These are phyloP conservation scores for Hansenula anomala DNA, from an alignment of 1,139 yeast species.

Conservation along the genomic window DNA sequence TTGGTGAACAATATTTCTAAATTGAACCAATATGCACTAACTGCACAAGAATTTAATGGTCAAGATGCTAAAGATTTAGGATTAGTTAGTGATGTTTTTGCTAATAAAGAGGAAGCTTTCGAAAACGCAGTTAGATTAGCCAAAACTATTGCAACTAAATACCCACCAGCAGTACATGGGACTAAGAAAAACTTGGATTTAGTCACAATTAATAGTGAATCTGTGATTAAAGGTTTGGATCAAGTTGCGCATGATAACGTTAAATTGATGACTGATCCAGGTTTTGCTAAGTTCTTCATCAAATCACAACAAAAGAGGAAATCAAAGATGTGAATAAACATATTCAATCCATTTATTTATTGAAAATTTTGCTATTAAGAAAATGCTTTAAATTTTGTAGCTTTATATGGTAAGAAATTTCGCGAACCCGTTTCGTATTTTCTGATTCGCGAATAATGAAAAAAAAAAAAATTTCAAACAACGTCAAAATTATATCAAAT, in stretches of 20 bases:
- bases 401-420: too few species aligned
- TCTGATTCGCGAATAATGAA: too few species aligned
- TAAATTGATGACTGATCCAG: constrained; percentile 10
- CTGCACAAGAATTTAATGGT: constrained; percentile 54
- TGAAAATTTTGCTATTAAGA: too few species aligned
- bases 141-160: constrained; percentile 39
- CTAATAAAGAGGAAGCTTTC: constrained; percentile 46
- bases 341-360: too few species aligned
- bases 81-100: constrained; percentile 43
- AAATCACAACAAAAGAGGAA: constrained; percentile 1
- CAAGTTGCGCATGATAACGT: constrained; percentile 53
- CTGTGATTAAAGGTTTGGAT: constrained; percentile 44
- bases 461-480: too few species aligned
- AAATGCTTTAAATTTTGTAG: too few species aligned
- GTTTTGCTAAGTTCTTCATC: constrained; percentile 3
- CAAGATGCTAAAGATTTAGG: constrained; percentile 58
- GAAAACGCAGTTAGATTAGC: constrained; percentile 49
- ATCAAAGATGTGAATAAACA: background rate
- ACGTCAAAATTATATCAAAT: too few species aligned
- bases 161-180: constrained; percentile 62
- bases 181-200: constrained; percentile 56
- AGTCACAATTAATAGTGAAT: constrained; percentile 39
- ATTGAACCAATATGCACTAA: constrained; percentile 57
- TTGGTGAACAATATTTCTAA: constrained; percentile 53
- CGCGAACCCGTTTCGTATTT: too few species aligned